Evolutionary conservation across 2,329 filamentous ascomycete genomes (phyloP).

Genomic region (Conoideocrella luteorostrata): DNA sequence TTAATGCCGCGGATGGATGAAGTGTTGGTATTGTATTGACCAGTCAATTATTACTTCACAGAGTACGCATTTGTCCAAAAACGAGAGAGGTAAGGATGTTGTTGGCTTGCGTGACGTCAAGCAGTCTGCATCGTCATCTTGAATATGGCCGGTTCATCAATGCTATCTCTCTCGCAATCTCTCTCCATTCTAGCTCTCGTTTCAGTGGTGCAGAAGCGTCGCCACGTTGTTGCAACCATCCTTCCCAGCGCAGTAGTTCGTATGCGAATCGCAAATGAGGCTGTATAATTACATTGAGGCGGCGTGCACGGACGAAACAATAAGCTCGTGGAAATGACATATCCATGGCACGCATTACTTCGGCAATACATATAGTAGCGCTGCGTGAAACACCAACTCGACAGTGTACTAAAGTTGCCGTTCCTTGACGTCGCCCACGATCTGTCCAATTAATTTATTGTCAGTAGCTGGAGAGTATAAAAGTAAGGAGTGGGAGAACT

Average conservation of each 20-base stretch:
- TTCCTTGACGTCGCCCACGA: slow-evolving; percentile 67
- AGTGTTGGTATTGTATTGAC: too few relatives aligned
- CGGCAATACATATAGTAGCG: slow-evolving; percentile 97
- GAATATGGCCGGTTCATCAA: slow-evolving; percentile 94
- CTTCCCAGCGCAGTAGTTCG: slow-evolving; percentile 94
- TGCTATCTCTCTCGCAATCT: slow-evolving; percentile 83
- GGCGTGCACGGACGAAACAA: slow-evolving; percentile 86
- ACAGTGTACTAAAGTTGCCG: slow-evolving; percentile 89
- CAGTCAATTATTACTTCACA: too few relatives aligned
- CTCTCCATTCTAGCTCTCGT: slow-evolving; percentile 85
- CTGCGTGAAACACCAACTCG: slow-evolving; percentile 92
- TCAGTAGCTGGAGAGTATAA: too few relatives aligned
- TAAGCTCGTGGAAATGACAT: slow-evolving; percentile 89
- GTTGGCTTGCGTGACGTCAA: too few relatives aligned
- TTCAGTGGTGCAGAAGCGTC: slow-evolving; percentile 41
- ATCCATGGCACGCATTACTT: slow-evolving; percentile 79
- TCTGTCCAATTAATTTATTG: slow-evolving; percentile 52
- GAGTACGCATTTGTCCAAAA: too few relatives aligned
- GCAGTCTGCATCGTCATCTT: slow-evolving; percentile 37
- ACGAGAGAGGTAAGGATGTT: too few relatives aligned
- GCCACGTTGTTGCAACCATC: slow-evolving; percentile 55
- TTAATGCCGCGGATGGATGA: too few relatives aligned
- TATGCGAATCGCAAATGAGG: slow-evolving; percentile 93
- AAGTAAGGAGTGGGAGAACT: too few relatives aligned
- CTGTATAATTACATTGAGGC: slow-evolving; percentile 96